Evolutionary conservation across 257 asterid genomes (phyloP).

Genomic region (Nyctanthes arbortristis): DNA sequence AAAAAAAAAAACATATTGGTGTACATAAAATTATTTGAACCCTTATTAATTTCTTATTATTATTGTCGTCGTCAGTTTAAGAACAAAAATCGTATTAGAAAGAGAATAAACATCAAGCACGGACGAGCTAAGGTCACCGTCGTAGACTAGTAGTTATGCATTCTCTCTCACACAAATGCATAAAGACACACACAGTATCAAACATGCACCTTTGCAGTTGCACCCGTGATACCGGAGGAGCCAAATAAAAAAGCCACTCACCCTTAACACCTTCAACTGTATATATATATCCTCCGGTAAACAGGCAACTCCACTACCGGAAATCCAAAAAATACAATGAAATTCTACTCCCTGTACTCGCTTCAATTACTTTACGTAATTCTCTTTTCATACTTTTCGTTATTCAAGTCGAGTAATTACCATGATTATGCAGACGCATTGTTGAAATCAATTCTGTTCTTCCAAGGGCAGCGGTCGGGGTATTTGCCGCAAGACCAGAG

Average conservation of each 20-base stretch:
- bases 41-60: no score
- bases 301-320: not conserved
- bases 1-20: no score
- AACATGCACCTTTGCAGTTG: not conserved
- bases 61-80: no score
- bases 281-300: not conserved
- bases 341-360: conserved; percentile 3
- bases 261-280: conserved; percentile 6
- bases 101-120: no score
- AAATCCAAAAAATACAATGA: conserved; percentile 29
- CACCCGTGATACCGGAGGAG: not conserved
- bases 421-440: conserved; percentile 79
- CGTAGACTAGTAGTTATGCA: no score
- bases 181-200: not conserved
- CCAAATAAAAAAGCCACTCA: not conserved
- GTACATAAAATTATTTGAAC: no score
- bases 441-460: conserved; percentile 72
- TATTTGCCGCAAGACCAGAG: conserved; percentile 79
- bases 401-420: conserved; percentile 36
- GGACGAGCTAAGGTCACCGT: no score
- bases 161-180: not conserved
- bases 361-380: conserved; percentile 10
- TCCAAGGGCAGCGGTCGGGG: conserved; percentile 94
- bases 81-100: no score
- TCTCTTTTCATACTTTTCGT: conserved; percentile 29